A percentile compares a stretch with the other conserved stretches of the same genome.
phyloP scores from a whole-genome alignment of 164 flowering plant genomes.

The Vitis rotundifolia region DNA sequence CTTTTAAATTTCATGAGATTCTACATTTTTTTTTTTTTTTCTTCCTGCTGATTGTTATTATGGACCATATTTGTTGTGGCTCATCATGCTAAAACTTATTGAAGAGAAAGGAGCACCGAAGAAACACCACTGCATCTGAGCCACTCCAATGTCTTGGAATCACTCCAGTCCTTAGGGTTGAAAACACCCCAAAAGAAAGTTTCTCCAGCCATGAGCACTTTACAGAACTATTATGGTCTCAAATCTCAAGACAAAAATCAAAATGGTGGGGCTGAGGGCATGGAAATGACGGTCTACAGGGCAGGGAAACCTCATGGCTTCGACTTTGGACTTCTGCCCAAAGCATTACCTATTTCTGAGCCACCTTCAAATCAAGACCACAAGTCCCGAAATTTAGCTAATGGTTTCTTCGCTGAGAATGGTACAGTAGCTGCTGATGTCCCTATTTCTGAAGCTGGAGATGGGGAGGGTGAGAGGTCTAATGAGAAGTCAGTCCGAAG shows the following conservation, averaged over 20 bases:
- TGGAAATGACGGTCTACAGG: conserved; percentile 34
- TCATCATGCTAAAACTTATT: neutral
- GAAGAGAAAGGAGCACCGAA: conserved; percentile 21
- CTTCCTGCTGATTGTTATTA: neutral
- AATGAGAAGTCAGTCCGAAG: conserved; percentile 35
- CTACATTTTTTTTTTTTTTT: neutral
- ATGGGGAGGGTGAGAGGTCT: conserved; percentile 26
- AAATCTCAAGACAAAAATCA: conserved; percentile 9
- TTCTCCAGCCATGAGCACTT: conserved; percentile 39
- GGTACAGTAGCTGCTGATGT: conserved; percentile 10
- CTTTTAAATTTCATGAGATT: too few species aligned
- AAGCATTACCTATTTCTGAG: conserved; percentile 16
- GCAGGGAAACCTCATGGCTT: conserved; percentile 12
- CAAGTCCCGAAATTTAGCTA: conserved; percentile 12
- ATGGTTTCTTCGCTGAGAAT: conserved; percentile 17
- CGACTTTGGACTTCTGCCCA: conserved; percentile 2
- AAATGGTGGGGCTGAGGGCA: conserved; percentile 21
- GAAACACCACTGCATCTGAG: conserved; percentile 11
- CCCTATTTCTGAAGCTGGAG: conserved; percentile 19
- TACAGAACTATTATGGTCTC: conserved; percentile 43
- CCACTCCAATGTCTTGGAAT: conserved; percentile 16
- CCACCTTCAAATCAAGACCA: neutral
- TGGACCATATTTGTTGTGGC: neutral
- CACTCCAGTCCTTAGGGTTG: conserved; percentile 22
- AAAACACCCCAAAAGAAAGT: conserved; percentile 21